Base-by-base conservation (phyloP, 441 rosid genomes). In the Syzygium syzygioides region DNA sequence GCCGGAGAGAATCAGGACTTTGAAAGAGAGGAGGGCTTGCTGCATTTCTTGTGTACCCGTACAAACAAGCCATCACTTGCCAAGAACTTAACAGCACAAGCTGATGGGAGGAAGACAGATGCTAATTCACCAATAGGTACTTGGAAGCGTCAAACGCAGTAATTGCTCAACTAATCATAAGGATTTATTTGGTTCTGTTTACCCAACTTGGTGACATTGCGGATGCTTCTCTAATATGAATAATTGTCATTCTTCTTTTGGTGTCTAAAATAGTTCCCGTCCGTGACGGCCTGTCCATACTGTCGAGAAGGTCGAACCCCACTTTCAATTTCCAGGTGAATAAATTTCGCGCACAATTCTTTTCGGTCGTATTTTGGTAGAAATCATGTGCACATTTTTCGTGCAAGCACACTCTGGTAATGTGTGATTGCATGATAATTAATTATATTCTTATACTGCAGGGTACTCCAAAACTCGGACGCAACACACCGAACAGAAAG, bases 261-360 rank as follows among this genome's bases (percentile, higher is more conserved):
- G n/a, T 14, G 86, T 76, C 57, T 48, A 20, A 88, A 91, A 92
- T 17, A 88, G 64, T 92, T 80, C 93, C 96, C 68, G 93, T 94
- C 76, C 92, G 87, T 4, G 95, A 94, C 32, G 94, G 93, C 62
- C 48, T 90, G 76, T 88, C 95, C 28, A 85, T 45, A 54, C 89
- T 54, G 32, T 85, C 93, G 12, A 94, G 89, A 86, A 87, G 54
- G 87, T 87, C 92, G 60, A 93, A 88, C 88, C 93, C 95, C 14
- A 88, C 89, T 4, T 96, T 96, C 87, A 95, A 94, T 88, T 96
- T 96, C 79, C 97, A 96, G 94, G 97, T 94, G 53, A 90, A 79
- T 55, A 54, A 26, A 26, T 45, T 60, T 84, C 59, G 20, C 10
- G 30, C 15, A 37, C 26, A 37, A 32, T 41, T 25, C 52, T 13